Evolutionary conservation across 2,329 filamentous ascomycete genomes (phyloP).

Genomic region (Endocalyx cinctus): DNA sequence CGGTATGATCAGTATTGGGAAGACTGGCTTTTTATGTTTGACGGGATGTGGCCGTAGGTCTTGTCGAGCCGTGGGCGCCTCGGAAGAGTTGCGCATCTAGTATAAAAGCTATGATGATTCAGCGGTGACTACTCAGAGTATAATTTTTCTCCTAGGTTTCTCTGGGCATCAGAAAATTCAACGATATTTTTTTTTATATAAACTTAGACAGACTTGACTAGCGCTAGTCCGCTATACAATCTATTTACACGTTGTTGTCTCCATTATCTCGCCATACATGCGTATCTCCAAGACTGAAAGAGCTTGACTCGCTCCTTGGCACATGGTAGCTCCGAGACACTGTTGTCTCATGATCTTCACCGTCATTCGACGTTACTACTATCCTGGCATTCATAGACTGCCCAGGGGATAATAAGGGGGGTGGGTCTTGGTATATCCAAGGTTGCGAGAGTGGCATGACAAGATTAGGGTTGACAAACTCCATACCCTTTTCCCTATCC

Average conservation of each 20-base stretch:
- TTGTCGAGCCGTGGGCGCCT: neutral
- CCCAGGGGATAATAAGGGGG: conserved; percentile 28
- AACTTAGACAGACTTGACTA: conserved; percentile 7
- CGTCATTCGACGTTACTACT: conserved; percentile 7
- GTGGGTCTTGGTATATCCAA: conserved; percentile 62
- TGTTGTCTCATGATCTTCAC: conserved; percentile 6
- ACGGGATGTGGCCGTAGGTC: conserved; percentile 35
- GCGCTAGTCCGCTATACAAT: neutral
- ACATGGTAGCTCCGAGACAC: conserved; percentile 7
- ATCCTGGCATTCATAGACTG: conserved; percentile 12
- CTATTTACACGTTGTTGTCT: conserved; percentile 15
- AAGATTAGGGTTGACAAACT: conserved; percentile 74
- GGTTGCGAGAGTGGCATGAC: conserved; percentile 63
- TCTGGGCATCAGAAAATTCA: neutral
- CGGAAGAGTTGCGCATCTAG: neutral
- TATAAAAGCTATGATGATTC: neutral
- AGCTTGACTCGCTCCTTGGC: conserved; percentile 23
- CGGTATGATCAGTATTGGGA: conserved; percentile 39
- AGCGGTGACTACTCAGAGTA: neutral
- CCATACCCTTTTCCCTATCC: conserved; percentile 61
- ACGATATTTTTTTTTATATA: conserved; percentile 3
- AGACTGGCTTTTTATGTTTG: conserved; percentile 46
- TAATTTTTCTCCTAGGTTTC: neutral
- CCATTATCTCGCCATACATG: conserved; percentile 24
- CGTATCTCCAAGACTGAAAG: conserved; percentile 25